Percentiles rank a stretch among this genome's conserved stretches.
These are phyloP conservation scores for Lactifluus subvellereus DNA, from an alignment of 768 basidiomycete species.

Conservation along the genomic window DNA sequence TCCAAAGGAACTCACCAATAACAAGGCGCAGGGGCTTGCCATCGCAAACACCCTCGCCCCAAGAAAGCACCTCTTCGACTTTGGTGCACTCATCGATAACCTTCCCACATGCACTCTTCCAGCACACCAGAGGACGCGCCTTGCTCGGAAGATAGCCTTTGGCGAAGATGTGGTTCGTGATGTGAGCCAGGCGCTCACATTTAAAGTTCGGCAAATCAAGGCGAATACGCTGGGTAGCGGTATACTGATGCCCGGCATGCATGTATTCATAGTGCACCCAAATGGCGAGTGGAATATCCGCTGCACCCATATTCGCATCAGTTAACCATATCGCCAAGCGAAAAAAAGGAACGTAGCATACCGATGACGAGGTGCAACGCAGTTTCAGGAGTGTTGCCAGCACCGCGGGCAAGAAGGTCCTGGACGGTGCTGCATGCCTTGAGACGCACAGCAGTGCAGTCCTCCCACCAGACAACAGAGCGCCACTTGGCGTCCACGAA, in stretches of 20 bases:
- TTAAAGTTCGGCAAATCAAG: slow-evolving; percentile 31
- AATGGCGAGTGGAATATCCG: slow-evolving; percentile 36
- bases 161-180: slow-evolving; percentile 44
- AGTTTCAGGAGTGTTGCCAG: slow-evolving; percentile 39
- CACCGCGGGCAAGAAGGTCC: slow-evolving; percentile 34
- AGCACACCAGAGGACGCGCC: slow-evolving; percentile 37
- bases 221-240: slow-evolving; percentile 41
- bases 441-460: slow-evolving; percentile 35
- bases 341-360: slow-evolving; percentile 23
- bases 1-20: slow-evolving; percentile 29
- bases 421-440: slow-evolving; percentile 34
- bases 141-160: slow-evolving; percentile 36
- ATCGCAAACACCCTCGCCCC: slow-evolving; percentile 33
- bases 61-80: slow-evolving; percentile 28
- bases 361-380: slow-evolving; percentile 43
- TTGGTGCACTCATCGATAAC: slow-evolving; percentile 30
- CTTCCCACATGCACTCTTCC: slow-evolving; percentile 37
- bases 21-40: slow-evolving; percentile 35
- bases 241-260: slow-evolving; percentile 30
- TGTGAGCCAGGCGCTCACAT: slow-evolving; percentile 39
- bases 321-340: background rate
- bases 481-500: slow-evolving; percentile 42
- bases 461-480: slow-evolving; percentile 42
- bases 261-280: slow-evolving; percentile 44
- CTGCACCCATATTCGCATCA: slow-evolving; percentile 26